Percentiles rank a stretch among this genome's conserved stretches.
Evolutionary conservation across 768 basidiomycete species (phyloP).

Genomic region (Leccinum variicolor): DNA sequence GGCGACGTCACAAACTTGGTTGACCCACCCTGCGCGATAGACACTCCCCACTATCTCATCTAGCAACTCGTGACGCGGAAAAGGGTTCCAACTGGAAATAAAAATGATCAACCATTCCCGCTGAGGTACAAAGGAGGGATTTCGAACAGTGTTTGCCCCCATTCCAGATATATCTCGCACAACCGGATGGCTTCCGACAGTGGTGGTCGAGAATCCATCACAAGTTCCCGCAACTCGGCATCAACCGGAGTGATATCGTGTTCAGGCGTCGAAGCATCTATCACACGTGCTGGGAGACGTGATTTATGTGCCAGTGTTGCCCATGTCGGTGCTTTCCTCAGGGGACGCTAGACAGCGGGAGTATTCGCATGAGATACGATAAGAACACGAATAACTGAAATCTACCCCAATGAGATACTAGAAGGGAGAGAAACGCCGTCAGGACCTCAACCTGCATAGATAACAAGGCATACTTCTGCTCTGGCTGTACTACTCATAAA

Average conservation of each 20-base stretch:
- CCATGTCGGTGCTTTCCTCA: constrained; percentile 14
- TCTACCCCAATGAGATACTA: constrained; percentile 60
- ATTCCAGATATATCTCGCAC: constrained; percentile 63
- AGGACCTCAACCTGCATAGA: not conserved
- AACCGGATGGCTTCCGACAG: constrained; percentile 57
- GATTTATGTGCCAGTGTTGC: constrained; percentile 23
- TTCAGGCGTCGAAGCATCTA: constrained; percentile 37
- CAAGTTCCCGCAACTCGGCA: constrained; percentile 38
- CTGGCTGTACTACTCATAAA: constrained; percentile 67
- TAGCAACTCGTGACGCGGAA: constrained; percentile 52
- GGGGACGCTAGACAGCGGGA: constrained; percentile 22
- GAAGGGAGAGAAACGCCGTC: not conserved
- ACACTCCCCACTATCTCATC: constrained; percentile 53
- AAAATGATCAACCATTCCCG: not conserved
- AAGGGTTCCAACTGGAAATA: constrained; percentile 45
- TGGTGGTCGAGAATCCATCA: constrained; percentile 50
- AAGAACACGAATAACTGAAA: not conserved
- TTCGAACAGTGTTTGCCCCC: constrained; percentile 56
- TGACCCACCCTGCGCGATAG: constrained; percentile 51
- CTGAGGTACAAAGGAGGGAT: not conserved
- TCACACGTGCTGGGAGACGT: constrained; percentile 40
- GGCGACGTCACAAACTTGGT: not conserved
- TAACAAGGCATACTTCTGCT: constrained; percentile 49
- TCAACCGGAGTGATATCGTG: constrained; percentile 29
- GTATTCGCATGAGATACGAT: not conserved